Conservation (phyloP, 192 early-diverging fungal species). For the Podila horticola region DNA sequence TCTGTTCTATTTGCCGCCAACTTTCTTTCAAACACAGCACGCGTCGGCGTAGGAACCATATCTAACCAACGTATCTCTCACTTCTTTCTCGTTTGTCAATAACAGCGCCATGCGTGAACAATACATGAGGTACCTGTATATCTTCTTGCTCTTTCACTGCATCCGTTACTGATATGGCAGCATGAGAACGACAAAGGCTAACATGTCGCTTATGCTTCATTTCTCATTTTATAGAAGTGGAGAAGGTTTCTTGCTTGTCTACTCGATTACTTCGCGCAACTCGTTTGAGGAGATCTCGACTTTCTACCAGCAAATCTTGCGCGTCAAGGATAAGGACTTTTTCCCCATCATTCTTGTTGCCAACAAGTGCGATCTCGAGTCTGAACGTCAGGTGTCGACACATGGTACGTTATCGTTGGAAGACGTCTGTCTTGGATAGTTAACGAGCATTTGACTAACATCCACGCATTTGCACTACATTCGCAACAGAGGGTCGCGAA, state of each 20-base stretch:
- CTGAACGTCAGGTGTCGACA: conserved; percentile 81
- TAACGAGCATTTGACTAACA: not conserved
- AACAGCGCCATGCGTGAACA: conserved; percentile 88
- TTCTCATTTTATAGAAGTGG: conserved; percentile 67
- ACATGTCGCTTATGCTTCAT: not conserved
- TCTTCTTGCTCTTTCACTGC: no score
- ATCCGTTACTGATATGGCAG: no score
- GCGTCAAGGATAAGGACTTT: conserved; percentile 90
- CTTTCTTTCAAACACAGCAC: no score
- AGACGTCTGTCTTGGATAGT: no score
- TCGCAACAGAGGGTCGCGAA: conserved; percentile 74
- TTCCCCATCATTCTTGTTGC: conserved; percentile 89
- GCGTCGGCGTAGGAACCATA: no score
- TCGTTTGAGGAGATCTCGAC: conserved; percentile 90
- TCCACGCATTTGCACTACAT: not conserved
- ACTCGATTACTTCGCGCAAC: conserved; percentile 87
- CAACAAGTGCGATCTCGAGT: conserved; percentile 89
- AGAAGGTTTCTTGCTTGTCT: conserved; percentile 93
- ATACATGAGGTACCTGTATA: conserved; percentile 69
- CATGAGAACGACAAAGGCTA: no score
- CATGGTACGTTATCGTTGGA: conserved; percentile 43
- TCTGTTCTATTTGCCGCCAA: no score
- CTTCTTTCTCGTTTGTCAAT: not conserved
- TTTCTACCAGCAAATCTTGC: conserved; percentile 90
- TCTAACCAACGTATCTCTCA: conserved; percentile 5